Percentiles rank a stretch among this genome's conserved stretches.
Evolutionary conservation across 108 stramenopile genomes (phyloP).

Genomic region (Mayamaea pseudoterrestris): DNA sequence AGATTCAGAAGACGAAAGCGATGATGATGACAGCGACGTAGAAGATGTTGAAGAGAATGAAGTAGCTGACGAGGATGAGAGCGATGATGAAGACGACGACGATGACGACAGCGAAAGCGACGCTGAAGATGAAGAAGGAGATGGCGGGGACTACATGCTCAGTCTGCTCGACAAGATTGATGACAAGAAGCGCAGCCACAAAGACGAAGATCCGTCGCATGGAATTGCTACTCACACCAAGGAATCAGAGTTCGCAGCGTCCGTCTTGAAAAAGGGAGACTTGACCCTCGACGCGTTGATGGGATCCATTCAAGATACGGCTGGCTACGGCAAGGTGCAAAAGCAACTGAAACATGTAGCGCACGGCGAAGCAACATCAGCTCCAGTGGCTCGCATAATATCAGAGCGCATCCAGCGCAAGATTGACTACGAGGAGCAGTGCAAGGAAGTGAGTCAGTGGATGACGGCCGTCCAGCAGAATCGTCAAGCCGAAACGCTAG

Average conservation of each 20-base stretch:
- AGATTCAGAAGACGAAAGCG: constrained; percentile 19
- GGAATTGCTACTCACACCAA: constrained; percentile 23
- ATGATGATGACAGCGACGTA: constrained; percentile 25
- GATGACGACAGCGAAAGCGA: constrained; percentile 53
- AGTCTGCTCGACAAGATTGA: constrained; percentile 37
- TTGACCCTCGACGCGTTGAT: constrained; percentile 81
- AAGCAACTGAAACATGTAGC: constrained; percentile 46
- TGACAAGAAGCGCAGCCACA: constrained; percentile 5
- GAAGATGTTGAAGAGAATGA: constrained; percentile 11
- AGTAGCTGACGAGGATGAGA: constrained; percentile 25
- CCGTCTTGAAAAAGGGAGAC: constrained; percentile 10
- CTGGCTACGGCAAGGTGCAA: constrained; percentile 71
- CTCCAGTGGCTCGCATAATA: constrained; percentile 57
- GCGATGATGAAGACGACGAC: constrained; percentile 32
- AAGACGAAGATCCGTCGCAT: constrained; percentile 17
- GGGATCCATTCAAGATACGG: constrained; percentile 68
- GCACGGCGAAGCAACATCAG: constrained; percentile 33
- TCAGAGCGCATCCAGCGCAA: constrained; percentile 78
- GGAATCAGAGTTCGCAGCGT: constrained; percentile 34
- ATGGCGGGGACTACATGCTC: constrained; percentile 81
- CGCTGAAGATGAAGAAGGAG: constrained; percentile 64
- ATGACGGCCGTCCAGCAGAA: constrained; percentile 69
- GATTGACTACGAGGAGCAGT: constrained; percentile 65
- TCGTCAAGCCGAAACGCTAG: constrained; percentile 86
- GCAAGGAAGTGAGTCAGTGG: constrained; percentile 75